These are phyloP conservation scores for Polyplosphaeria fusca DNA, from an alignment of 495 filamentous ascomycete genomes.

Conservation along the genomic window DNA sequence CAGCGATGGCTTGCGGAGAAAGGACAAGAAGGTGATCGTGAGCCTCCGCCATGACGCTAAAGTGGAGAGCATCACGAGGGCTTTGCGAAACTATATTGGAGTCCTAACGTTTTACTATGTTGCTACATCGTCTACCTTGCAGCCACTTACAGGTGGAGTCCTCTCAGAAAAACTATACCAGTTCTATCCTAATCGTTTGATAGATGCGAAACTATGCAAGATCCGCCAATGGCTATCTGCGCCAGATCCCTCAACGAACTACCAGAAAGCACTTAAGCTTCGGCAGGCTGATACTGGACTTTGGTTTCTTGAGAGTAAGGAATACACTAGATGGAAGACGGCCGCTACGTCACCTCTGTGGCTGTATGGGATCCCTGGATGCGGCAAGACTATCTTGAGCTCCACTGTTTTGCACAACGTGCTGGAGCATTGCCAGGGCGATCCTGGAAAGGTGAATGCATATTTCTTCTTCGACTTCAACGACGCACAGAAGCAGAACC, in stretches of 20 bases:
- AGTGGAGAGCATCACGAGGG: no score
- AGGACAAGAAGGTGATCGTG: no score
- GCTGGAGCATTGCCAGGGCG: not conserved
- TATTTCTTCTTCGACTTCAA: slow-evolving; percentile 15
- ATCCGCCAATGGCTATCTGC: not conserved
- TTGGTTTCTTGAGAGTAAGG: not conserved
- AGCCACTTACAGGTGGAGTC: no score
- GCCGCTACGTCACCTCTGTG: not conserved
- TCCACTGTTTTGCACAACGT: slow-evolving; percentile 1
- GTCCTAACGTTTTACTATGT: no score
- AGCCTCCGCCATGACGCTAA: no score
- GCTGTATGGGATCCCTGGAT: slow-evolving; percentile 1
- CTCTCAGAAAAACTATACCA: no score
- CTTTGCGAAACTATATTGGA: no score
- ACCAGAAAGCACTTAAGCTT: not conserved
- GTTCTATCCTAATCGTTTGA: no score
- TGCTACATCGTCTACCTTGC: no score
- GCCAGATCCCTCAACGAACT: not conserved
- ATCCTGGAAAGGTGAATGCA: slow-evolving; percentile 2
- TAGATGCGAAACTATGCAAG: not conserved
- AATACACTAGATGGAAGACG: not conserved
- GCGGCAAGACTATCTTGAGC: slow-evolving; percentile 4
- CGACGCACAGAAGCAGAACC: slow-evolving; percentile 9
- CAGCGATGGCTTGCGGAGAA: no score
- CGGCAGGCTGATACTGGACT: not conserved